Percentiles rank a stretch among this genome's conserved stretches.
Conservation (phyloP, 2,329 filamentous ascomycete species). For the Lecanosticta acicola region DNA sequence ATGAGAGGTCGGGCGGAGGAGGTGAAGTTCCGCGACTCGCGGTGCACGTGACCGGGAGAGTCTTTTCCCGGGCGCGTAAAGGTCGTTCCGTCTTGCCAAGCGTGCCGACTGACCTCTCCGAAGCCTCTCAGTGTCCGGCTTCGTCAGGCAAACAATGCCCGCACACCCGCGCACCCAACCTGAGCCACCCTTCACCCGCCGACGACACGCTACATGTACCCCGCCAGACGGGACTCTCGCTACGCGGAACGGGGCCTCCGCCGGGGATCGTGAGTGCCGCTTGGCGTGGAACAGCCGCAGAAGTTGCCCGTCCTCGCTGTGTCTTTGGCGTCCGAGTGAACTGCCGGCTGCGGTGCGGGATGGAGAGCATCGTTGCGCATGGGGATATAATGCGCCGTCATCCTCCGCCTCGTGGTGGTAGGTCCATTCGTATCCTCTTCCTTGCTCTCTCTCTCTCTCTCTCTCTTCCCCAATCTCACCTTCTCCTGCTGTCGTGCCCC, state of each 20-base stretch:
- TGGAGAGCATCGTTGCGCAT: too few relatives aligned
- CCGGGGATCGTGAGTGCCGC: slow-evolving; percentile 8
- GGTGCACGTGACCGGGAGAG: not conserved
- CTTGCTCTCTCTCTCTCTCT: not conserved
- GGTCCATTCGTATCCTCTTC: not conserved
- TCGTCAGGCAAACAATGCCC: slow-evolving; percentile 3
- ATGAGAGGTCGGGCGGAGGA: too few relatives aligned
- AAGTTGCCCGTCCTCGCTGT: not conserved
- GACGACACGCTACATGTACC: too few relatives aligned
- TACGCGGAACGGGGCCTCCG: too few relatives aligned
- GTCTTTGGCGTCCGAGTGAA: slow-evolving; percentile 7
- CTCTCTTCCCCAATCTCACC: not conserved
- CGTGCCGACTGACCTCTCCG: not conserved
- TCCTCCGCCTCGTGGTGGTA: not conserved
- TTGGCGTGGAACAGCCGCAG: not conserved
- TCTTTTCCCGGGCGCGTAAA: slow-evolving; percentile 3
- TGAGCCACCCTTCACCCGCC: too few relatives aligned
- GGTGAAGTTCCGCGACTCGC: too few relatives aligned
- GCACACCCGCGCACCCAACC: too few relatives aligned
- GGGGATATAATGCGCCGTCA: not conserved
- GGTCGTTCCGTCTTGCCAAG: not conserved
- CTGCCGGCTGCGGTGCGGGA: slow-evolving; percentile 3
- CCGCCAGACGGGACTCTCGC: too few relatives aligned
- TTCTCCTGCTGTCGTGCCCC: not conserved
- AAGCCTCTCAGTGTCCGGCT: too few relatives aligned